Base-by-base conservation (phyloP, 371 early-diverging fungal species). In the Mitosporidium daphniae region DNA sequence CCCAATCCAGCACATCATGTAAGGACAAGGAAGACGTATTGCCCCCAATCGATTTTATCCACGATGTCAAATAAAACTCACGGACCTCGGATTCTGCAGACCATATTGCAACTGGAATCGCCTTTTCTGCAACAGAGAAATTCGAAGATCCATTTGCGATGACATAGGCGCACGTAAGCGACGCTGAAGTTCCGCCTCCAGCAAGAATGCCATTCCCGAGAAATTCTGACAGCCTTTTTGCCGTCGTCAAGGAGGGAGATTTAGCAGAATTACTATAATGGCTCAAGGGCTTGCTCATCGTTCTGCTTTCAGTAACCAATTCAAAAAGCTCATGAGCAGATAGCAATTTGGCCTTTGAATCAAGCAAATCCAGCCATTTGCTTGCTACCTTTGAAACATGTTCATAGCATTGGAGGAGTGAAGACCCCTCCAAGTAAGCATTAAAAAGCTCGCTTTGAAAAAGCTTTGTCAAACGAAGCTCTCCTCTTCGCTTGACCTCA, bases 401-500 rank as follows among this genome's bases (percentile, higher is more conserved):
- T 0, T 40, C 45, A 39, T 95, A 98, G 44, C 99, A 94, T 38
- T 72, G 71, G 21, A 62, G 53, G 5, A 93, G 47, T 0, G 65
- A 66, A 0, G 30, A 32, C 2, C 99, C 99, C 28, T 70, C 53
- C 30, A 80, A 45, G 37, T 89, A 89, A 14, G 66, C 57, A 27
- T 58, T 55, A 55, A 95, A 94, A 23, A 95, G 57, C 28, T 71
- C 66, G 17, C 67, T 59, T 47, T 98, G 99, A 48, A 95, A 89
- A 37, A 71, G 65, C 45, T 94, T 95, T 50, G 94, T 71, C 22
- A 98, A 51, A 37, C 89, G 82, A 17, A 98, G 59, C 50, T 98
- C 97, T 37, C 95, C 95, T 30, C 95, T 62, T 23, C 95, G 68
- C 44, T 95, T 94, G 29, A 94, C 60, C 47, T 95, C 97, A 42